Conservation (phyloP, 208 protist species). For the Porcisia hertigi region DNA sequence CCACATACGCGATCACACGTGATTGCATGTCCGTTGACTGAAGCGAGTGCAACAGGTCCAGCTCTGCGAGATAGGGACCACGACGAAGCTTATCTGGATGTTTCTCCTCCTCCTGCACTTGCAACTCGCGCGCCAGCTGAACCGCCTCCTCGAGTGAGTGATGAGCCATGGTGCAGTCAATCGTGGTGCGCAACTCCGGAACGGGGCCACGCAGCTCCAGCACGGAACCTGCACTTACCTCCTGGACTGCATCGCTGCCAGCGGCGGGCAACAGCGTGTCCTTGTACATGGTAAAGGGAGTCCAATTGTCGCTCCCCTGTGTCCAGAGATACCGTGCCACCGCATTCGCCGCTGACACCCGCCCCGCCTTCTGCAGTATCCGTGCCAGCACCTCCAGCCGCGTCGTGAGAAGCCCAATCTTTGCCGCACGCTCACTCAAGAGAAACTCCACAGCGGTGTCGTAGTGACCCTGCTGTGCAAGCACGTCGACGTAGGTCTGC, state of each 20-base stretch:
- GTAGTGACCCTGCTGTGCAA: constrained; percentile 70
- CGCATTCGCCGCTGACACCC: constrained; percentile 51
- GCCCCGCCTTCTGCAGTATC: constrained; percentile 45
- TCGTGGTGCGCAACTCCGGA: constrained; percentile 35
- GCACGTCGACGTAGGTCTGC: constrained; percentile 78
- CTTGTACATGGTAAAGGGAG: constrained; percentile 61
- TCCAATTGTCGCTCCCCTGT: constrained; percentile 79
- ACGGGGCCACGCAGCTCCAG: constrained; percentile 22
- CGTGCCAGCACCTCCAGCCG: constrained; percentile 73
- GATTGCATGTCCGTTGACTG: constrained; percentile 27
- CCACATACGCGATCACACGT: constrained; percentile 64
- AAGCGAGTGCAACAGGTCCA: constrained; percentile 57
- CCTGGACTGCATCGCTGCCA: neutral
- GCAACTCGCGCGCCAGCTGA: constrained; percentile 41
- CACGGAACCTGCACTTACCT: neutral
- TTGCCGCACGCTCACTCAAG: constrained; percentile 49
- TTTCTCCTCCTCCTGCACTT: constrained; percentile 26
- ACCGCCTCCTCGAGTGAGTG: constrained; percentile 53
- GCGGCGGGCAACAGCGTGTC: constrained; percentile 39
- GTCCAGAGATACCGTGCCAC: constrained; percentile 63
- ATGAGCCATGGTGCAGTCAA: constrained; percentile 45
- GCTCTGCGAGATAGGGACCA: constrained; percentile 81
- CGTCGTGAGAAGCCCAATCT: constrained; percentile 69
- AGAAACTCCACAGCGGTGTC: constrained; percentile 64
- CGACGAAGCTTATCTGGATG: constrained; percentile 48